Base-by-base conservation (phyloP, 768 basidiomycete genomes). In the Hebeloma cylindrosporum region DNA sequence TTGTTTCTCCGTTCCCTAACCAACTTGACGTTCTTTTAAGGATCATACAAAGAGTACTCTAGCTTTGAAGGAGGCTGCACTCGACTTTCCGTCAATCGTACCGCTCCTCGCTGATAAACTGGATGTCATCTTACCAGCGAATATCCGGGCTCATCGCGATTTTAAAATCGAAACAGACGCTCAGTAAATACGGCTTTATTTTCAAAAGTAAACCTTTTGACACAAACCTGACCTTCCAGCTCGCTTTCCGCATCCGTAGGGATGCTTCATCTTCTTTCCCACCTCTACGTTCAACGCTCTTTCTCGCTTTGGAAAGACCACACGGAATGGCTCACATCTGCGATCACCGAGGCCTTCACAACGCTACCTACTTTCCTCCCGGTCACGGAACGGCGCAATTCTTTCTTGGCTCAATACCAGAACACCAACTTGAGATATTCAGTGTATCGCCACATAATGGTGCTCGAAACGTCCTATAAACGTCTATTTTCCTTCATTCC, bases 41-140 rank as follows among this genome's bases (percentile, higher is more conserved):
- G 74, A 73, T 44, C 75, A 80, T 52, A 67, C 70, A 16, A 66
- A 71, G 39, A 87, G 88, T 53, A 85, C 83, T 0, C 67, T 68
- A 18, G 89, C 86, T 0, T 70, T 98, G 26, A 71, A 73, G 40
- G 77, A 86, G 16, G 94, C 94, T 0, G 77, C 93, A 7, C 58
- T 75, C 5, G 75, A 76, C 0, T 97, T 90, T 63, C 95, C 95
- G 0, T 80, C 85, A 1, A 73, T 95, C 2, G 77, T 93, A 0
- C 84, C 86, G 0, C 71, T 94, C 4, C 67, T 97, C 1, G 89
- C 90, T 2, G 91, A 95, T 61, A 93, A 93, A 61, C 74, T 88
- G 6, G 92, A 93, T 13, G 77, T 85, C 3, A 59, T 70, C 4
- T 64, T 95, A 1, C 72, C 88, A 3, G 62, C 66, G 2, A 66